A percentile compares a stretch with the other conserved stretches of the same genome.
phyloP scores from a whole-genome alignment of 2,329 filamentous ascomycete species.

The Fusarium robinianum region DNA sequence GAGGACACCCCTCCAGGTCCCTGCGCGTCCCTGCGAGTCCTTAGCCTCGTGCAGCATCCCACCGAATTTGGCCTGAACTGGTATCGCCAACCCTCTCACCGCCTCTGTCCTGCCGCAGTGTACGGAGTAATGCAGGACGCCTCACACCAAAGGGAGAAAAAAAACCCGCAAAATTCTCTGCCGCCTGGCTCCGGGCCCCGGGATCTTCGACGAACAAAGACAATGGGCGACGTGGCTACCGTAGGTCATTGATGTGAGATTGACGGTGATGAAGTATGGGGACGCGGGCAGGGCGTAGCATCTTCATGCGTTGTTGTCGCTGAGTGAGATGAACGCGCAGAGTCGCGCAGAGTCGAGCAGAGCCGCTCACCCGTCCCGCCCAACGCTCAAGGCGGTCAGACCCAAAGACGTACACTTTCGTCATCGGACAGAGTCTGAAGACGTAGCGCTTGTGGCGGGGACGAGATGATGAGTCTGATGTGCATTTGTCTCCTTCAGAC shows the following conservation, averaged over 20 bases:
- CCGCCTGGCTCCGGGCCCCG: conserved; percentile 19
- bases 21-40: conserved; percentile 22
- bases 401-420: conserved; percentile 28
- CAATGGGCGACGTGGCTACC: conserved; percentile 24
- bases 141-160: conserved; percentile 2
- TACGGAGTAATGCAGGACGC: conserved; percentile 20
- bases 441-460: neutral
- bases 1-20: conserved; percentile 19
- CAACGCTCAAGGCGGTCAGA: conserved; percentile 34
- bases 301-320: conserved; percentile 16
- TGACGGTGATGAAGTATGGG: no score
- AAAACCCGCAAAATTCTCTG: conserved; percentile 35
- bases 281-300: no score
- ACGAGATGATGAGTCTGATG: neutral
- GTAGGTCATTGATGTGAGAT: conserved; percentile 7
- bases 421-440: conserved; percentile 20
- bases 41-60: conserved; percentile 35
- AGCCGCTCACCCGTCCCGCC: conserved; percentile 17
- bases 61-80: conserved; percentile 31
- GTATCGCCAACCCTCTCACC: conserved; percentile 37
- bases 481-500: neutral
- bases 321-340: conserved; percentile 18
- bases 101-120: conserved; percentile 25
- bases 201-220: conserved; percentile 27
- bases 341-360: conserved; percentile 9